These are phyloP conservation scores for Circinella umbellata DNA, from an alignment of 371 early-diverging fungal species.

Conservation along the genomic window DNA sequence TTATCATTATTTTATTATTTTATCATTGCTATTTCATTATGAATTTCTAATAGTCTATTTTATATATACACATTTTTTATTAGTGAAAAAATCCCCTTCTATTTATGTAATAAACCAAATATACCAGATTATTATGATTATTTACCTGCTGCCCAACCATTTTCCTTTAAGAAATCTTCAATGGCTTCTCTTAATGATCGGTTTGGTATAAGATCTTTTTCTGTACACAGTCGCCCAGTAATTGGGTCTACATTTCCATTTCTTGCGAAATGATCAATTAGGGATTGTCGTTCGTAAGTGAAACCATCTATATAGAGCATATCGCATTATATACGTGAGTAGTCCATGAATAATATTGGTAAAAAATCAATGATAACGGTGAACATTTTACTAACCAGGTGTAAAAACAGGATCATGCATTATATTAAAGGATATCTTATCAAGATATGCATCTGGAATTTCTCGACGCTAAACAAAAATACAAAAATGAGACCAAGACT, in stretches of 20 bases:
- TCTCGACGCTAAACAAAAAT: constrained; percentile 35
- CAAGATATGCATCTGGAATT: constrained; percentile 55
- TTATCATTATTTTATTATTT: too few species aligned
- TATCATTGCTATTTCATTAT: too few species aligned
- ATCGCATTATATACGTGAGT: too few species aligned
- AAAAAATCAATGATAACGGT: background rate
- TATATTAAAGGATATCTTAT: constrained; percentile 55
- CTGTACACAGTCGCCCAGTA: constrained; percentile 67
- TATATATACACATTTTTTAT: too few species aligned
- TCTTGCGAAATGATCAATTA: constrained; percentile 71
- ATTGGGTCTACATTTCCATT: constrained; percentile 83
- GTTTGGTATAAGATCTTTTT: constrained; percentile 71
- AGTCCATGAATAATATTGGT: too few species aligned
- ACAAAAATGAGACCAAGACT: background rate
- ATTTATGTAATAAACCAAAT: too few species aligned
- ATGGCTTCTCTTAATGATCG: constrained; percentile 73
- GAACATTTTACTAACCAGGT: constrained; percentile 31
- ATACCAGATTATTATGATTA: too few species aligned
- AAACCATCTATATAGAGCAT: constrained; percentile 44
- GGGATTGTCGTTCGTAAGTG: constrained; percentile 73
- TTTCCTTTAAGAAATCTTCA: constrained; percentile 63
- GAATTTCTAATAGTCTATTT: too few species aligned
- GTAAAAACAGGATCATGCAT: constrained; percentile 59
- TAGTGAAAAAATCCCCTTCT: too few species aligned
- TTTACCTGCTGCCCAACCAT: constrained; percentile 67